Evolutionary conservation across 2,329 filamentous ascomycete genomes (phyloP).

Genomic region (Arthrobotrys sphaeroides): DNA sequence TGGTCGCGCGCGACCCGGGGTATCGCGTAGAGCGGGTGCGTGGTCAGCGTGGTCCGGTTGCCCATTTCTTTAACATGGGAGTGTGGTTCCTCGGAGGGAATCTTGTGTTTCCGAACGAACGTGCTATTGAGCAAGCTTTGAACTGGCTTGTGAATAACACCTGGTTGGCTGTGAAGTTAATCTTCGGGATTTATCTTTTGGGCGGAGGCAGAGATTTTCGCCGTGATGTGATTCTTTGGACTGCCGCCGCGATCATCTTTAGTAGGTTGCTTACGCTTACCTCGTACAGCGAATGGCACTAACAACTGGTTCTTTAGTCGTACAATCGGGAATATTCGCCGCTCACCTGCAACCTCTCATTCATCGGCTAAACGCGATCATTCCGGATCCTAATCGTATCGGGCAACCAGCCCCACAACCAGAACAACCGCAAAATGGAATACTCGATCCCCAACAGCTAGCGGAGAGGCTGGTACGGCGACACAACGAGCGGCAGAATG

Average conservation of each 20-base stretch:
- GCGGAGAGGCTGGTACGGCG: constrained; percentile 39
- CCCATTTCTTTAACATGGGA: background rate
- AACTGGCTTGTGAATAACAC: constrained; percentile 47
- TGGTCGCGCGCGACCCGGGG: too few species aligned
- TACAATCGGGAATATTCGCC: constrained; percentile 57
- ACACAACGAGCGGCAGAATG: constrained; percentile 22
- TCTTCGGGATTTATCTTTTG: constrained; percentile 56
- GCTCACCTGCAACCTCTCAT: constrained; percentile 52
- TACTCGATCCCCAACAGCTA: constrained; percentile 42
- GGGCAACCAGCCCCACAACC: constrained; percentile 15
- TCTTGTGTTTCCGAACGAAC: background rate
- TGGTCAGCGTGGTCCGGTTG: background rate
- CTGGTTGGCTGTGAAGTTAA: constrained; percentile 55
- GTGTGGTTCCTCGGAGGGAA: constrained; percentile 2
- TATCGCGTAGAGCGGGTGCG: too few species aligned
- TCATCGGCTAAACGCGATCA: constrained; percentile 51
- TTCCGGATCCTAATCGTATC: constrained; percentile 28
- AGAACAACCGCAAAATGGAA: constrained; percentile 22
- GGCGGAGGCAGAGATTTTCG: constrained; percentile 56
- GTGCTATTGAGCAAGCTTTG: constrained; percentile 13
- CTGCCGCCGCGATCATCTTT: constrained; percentile 55
- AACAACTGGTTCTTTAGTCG: constrained; percentile 44
- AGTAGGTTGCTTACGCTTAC: constrained; percentile 54
- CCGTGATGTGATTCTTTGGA: constrained; percentile 55
- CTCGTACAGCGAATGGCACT: background rate